Percentiles rank a stretch among this genome's conserved stretches.
Evolutionary conservation across 495 filamentous ascomycete genomes (phyloP).

Genomic region (Penicillium cataractarum): DNA sequence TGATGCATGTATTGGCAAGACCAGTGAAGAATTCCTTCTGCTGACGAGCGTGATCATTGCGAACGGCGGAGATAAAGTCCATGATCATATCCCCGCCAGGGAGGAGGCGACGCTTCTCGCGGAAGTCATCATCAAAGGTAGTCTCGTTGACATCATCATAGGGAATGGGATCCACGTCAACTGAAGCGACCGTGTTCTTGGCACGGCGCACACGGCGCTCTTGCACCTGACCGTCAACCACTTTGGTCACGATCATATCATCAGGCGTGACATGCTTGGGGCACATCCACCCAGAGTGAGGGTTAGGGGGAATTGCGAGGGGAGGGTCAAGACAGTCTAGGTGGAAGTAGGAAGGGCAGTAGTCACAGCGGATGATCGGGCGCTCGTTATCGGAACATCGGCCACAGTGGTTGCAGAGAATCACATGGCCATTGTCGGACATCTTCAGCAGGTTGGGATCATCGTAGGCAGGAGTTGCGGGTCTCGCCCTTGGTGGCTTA

Average conservation of each 20-base stretch:
- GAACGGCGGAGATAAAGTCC: slow-evolving; percentile 28
- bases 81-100: slow-evolving; percentile 25
- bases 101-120: slow-evolving; percentile 18
- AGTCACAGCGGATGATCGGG: slow-evolving; percentile 78
- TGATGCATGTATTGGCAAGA: slow-evolving; percentile 16
- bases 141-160: slow-evolving; percentile 19
- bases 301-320: slow-evolving; percentile 70
- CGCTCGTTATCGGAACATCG: slow-evolving; percentile 57
- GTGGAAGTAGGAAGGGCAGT: slow-evolving; percentile 82
- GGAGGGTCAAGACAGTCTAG: slow-evolving; percentile 90
- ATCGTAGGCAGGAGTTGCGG: slow-evolving; percentile 22
- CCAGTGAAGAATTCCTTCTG: slow-evolving; percentile 2
- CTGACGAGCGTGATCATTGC: slow-evolving; percentile 8
- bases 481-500: slow-evolving; percentile 24
- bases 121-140: slow-evolving; percentile 29
- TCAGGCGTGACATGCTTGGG: slow-evolving; percentile 79
- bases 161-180: slow-evolving; percentile 20
- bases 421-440: slow-evolving; percentile 66
- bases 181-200: slow-evolving; percentile 27
- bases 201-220: slow-evolving; percentile 58
- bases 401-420: slow-evolving; percentile 74
- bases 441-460: slow-evolving; percentile 54
- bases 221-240: slow-evolving; percentile 53
- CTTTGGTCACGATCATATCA: slow-evolving; percentile 38
- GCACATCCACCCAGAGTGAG: slow-evolving; percentile 78